These are phyloP conservation scores for Rosa multiflora DNA, from an alignment of 306 rosid species.

Conservation along the genomic window DNA sequence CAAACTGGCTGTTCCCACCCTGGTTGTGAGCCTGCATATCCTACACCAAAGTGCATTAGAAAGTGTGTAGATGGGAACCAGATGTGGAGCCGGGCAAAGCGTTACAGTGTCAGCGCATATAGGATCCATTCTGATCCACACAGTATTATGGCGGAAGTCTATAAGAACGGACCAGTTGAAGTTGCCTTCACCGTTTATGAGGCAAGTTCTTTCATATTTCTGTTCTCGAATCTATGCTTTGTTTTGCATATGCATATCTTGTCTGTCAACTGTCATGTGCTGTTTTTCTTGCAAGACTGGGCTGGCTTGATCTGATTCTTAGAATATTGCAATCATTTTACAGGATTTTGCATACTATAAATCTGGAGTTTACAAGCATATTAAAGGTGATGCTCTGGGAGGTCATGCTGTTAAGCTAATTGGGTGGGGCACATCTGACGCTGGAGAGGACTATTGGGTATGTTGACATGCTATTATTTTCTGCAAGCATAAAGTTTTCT, in stretches of 20 bases:
- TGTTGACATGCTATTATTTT: slow-evolving; percentile 24
- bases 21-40: slow-evolving; percentile 87
- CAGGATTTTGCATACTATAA: slow-evolving; percentile 98
- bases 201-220: slow-evolving; percentile 48
- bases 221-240: not conserved
- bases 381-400: slow-evolving; percentile 68
- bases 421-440: slow-evolving; percentile 90
- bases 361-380: slow-evolving; percentile 93
- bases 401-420: slow-evolving; percentile 96
- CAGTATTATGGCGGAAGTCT: slow-evolving; percentile 89
- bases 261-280: slow-evolving; percentile 4
- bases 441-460: slow-evolving; percentile 95
- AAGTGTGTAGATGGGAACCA: slow-evolving; percentile 70
- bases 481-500: not conserved
- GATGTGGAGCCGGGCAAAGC: slow-evolving; percentile 77
- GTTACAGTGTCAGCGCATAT: slow-evolving; percentile 67
- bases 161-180: slow-evolving; percentile 90
- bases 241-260: not conserved
- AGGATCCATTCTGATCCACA: slow-evolving; percentile 51
- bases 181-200: slow-evolving; percentile 85
- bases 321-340: slow-evolving; percentile 20
- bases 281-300: not conserved
- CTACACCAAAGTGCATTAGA: slow-evolving; percentile 71
- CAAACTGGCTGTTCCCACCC: slow-evolving; percentile 90
- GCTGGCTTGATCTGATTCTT: slow-evolving; percentile 1